phyloP scores from a whole-genome alignment of 2,329 filamentous ascomycete genomes.

The Claviceps arundinis region DNA sequence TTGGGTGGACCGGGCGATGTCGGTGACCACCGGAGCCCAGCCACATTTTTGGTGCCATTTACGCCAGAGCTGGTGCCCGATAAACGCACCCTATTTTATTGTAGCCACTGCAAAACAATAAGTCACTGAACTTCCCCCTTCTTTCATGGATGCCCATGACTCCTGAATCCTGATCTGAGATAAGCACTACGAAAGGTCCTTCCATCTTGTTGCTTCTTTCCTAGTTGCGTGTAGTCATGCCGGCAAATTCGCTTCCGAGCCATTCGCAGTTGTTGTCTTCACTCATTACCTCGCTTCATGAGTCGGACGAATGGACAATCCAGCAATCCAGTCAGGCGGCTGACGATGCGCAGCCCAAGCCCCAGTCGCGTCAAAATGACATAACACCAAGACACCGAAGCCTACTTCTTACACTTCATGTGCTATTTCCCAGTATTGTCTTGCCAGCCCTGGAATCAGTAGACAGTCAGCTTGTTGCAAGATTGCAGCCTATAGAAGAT shows the following conservation, averaged over 20 bases:
- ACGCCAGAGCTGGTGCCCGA: too few relatives aligned
- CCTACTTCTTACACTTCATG: conserved; percentile 67
- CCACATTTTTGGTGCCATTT: too few relatives aligned
- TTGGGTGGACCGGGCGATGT: too few relatives aligned
- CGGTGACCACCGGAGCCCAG: too few relatives aligned
- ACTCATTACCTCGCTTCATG: conserved; percentile 1
- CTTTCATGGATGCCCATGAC: too few relatives aligned
- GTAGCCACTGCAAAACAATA: too few relatives aligned
- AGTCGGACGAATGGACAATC: not conserved
- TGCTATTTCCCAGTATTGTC: conserved; percentile 67
- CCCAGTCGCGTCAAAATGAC: not conserved
- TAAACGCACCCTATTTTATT: too few relatives aligned
- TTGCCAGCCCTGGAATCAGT: conserved; percentile 80
- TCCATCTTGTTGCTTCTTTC: too few relatives aligned
- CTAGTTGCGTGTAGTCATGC: not conserved
- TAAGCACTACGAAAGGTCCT: too few relatives aligned
- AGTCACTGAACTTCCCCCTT: too few relatives aligned
- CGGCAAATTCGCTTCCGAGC: not conserved
- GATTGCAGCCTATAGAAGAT: not conserved
- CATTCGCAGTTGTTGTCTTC: conserved; percentile 2
- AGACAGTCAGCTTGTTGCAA: conserved; percentile 55
- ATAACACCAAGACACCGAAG: conserved; percentile 25
- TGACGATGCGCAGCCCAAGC: not conserved
- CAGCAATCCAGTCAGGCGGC: not conserved
- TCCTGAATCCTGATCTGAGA: too few relatives aligned